A percentile compares a stretch with the other conserved stretches of the same genome.
Conservation (phyloP, 805 yeast species). For the Cephaloascus fragrans region DNA sequence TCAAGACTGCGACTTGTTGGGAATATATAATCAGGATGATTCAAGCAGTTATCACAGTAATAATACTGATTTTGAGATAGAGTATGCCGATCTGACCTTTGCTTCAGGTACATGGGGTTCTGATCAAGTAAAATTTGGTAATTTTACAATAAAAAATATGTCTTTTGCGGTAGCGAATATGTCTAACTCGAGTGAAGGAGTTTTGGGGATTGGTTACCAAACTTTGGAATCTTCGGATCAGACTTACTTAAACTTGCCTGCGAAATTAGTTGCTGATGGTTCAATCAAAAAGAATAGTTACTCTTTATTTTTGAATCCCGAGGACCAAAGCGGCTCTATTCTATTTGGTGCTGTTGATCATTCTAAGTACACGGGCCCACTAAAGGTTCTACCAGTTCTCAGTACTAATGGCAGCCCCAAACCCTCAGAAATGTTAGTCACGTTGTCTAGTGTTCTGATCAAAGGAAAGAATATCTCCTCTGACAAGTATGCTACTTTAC, state of each 20-base stretch:
- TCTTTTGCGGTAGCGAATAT: slow-evolving; percentile 29
- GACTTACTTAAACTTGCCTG: slow-evolving; percentile 26
- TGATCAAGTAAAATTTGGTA: slow-evolving; percentile 10
- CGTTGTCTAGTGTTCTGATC: background rate
- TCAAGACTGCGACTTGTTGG: slow-evolving; percentile 11
- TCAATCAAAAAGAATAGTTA: slow-evolving; percentile 20
- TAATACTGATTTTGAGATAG: slow-evolving; percentile 7
- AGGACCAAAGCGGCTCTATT: background rate
- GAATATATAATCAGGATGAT: slow-evolving; percentile 10
- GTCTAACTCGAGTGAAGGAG: slow-evolving; percentile 12
- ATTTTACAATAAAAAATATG: slow-evolving; percentile 17
- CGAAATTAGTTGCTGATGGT: slow-evolving; percentile 21
- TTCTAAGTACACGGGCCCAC: background rate
- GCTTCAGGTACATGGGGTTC: slow-evolving; percentile 16
- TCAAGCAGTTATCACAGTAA: slow-evolving; percentile 8
- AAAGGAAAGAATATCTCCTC: background rate
- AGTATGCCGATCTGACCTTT: slow-evolving; percentile 13
- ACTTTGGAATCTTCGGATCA: background rate
- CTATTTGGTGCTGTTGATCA: background rate
- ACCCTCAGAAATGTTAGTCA: background rate
- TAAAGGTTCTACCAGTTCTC: background rate
- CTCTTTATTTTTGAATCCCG: slow-evolving; percentile 19
- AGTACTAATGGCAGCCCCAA: background rate
- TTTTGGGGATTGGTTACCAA: slow-evolving; percentile 11
- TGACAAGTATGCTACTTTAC: slow-evolving; percentile 11